Percentiles rank a stretch among this genome's conserved stretches.
phyloP scores from a whole-genome alignment of 202 grass and related monocot species.

The Zoysia matrella region DNA sequence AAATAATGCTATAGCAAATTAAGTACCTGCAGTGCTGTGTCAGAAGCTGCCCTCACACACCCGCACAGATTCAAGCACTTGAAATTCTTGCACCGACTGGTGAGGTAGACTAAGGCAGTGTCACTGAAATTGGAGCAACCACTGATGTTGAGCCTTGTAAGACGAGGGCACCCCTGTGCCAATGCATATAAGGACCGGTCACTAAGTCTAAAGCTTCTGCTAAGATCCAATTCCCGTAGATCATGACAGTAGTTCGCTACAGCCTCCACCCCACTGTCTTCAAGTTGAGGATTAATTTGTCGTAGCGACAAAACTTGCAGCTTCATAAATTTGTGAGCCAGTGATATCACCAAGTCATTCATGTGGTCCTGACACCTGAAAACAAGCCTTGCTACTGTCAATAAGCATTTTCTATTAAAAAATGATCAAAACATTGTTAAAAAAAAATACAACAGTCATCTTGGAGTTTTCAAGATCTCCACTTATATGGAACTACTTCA shows the following conservation, averaged over 20 bases:
- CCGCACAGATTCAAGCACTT: constrained; percentile 88
- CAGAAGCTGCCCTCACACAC: constrained; percentile 75
- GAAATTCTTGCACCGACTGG: constrained; percentile 63
- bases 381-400: constrained; percentile 20
- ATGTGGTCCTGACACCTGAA: constrained; percentile 92
- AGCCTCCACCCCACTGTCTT: constrained; percentile 81
- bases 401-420: background rate
- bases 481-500: background rate
- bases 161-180: constrained; percentile 62
- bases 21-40: constrained; percentile 80
- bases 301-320: constrained; percentile 75
- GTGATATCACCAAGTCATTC: constrained; percentile 49
- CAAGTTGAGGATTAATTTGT: constrained; percentile 87
- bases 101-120: constrained; percentile 68
- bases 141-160: constrained; percentile 93
- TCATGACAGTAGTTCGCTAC: constrained; percentile 80
- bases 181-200: constrained; percentile 80
- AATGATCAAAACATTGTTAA: constrained; percentile 1
- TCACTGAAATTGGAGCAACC: constrained; percentile 86
- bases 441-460: constrained; percentile 3
- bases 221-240: constrained; percentile 76
- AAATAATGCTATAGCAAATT: background rate
- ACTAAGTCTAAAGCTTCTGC: constrained; percentile 81
- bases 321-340: background rate
- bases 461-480: background rate